phyloP scores from a whole-genome alignment of 2,329 filamentous ascomycete species.

The Stachybotrys echinatus region DNA sequence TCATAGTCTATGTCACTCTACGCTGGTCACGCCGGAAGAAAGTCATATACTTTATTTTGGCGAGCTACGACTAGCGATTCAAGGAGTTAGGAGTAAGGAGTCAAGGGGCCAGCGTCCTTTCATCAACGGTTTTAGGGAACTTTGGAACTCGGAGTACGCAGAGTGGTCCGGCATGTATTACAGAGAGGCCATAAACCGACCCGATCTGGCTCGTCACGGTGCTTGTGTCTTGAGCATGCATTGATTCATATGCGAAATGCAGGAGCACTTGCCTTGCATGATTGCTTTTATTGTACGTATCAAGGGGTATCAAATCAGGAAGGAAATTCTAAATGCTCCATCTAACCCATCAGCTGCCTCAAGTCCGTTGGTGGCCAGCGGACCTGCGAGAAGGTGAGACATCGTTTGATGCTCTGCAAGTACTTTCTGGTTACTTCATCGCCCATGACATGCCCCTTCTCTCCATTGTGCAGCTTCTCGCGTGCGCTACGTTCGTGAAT shows the following conservation, averaged over 20 bases:
- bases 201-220: too few species aligned
- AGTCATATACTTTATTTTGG: too few species aligned
- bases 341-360: conserved; percentile 80
- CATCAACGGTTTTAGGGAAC: neutral
- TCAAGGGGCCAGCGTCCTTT: neutral
- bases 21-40: too few species aligned
- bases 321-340: neutral
- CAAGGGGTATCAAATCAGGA: neutral
- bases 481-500: conserved; percentile 95
- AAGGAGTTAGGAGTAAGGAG: conserved; percentile 6
- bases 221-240: too few species aligned
- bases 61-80: too few species aligned
- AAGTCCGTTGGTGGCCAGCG: conserved; percentile 93
- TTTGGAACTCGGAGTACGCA: too few species aligned
- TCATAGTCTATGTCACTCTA: neutral
- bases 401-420: conserved; percentile 95
- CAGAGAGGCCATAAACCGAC: too few species aligned
- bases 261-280: neutral
- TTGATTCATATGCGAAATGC: too few species aligned
- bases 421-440: conserved; percentile 95
- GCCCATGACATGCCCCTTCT: conserved; percentile 92
- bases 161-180: too few species aligned
- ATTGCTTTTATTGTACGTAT: neutral
- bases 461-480: conserved; percentile 87
- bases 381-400: conserved; percentile 92